These are phyloP conservation scores for Pachysandra terminalis DNA, from an alignment of 164 flowering plant species.

Conservation along the genomic window DNA sequence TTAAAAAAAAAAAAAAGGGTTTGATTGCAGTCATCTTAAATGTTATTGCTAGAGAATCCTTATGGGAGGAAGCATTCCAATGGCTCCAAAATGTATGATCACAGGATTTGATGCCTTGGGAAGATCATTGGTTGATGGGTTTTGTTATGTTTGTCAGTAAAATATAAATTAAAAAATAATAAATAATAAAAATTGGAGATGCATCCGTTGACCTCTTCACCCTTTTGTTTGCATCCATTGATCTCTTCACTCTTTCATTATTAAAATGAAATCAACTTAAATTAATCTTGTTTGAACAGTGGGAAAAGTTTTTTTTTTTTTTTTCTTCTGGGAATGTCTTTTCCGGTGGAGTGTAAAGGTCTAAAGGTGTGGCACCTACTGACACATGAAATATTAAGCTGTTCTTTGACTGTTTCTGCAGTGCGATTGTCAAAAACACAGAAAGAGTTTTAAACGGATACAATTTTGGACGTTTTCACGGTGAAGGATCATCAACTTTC, in stretches of 20 bases:
- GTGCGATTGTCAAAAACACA: neutral
- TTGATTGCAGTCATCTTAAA: conserved; percentile 4
- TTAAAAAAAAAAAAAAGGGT: neutral
- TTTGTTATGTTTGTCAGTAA: conserved; percentile 8
- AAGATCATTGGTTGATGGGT: conserved; percentile 11
- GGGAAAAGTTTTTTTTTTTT: neutral
- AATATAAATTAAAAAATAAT: too few species aligned
- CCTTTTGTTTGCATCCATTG: conserved; percentile 16
- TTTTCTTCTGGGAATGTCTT: conserved; percentile 16
- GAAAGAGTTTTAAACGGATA: neutral
- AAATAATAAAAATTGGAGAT: conserved; percentile 12
- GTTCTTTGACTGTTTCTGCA: neutral
- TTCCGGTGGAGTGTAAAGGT: conserved; percentile 3
- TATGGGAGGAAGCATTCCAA: conserved; percentile 30
- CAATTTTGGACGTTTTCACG: neutral
- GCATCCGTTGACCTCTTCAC: conserved; percentile 34
- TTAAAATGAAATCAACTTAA: neutral
- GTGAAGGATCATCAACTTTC: neutral
- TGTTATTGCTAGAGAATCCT: conserved; percentile 34
- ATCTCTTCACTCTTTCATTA: neutral
- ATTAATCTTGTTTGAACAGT: neutral
- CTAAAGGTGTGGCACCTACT: conserved; percentile 5
- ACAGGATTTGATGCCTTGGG: conserved; percentile 18
- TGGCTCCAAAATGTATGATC: conserved; percentile 24
- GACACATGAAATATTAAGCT: neutral